Base-by-base conservation (phyloP, 192 early-diverging fungal genomes). In the Physocladia obscura region DNA sequence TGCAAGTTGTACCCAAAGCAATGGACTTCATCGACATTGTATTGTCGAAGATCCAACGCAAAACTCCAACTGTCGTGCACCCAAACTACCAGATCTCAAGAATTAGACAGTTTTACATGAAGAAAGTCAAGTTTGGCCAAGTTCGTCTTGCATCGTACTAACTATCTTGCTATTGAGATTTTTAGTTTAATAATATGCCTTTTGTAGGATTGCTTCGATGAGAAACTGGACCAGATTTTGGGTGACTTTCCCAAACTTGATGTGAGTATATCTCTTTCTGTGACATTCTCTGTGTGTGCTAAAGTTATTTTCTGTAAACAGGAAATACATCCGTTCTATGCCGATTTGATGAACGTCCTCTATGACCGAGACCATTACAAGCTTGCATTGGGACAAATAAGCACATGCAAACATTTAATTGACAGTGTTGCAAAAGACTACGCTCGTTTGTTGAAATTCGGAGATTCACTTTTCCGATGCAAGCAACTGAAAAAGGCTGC, bases 311-410 rank as follows among this genome's bases (percentile, higher is more conserved):
- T 49, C 61, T 5, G 21, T 63, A 36, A 50, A 4, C 78, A 93
- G 91, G 90, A 98, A 82, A 97, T 99, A 75, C 98, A 99, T 74
- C 98, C 98, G 40, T 99, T 99, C 81, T 99, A 99, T 79, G 86
- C 98, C 17, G 98, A 99, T 77, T 82, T 99, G 71, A 98, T 99
- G 95, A 99, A 99, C 84, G 97, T 99, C 32, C 89, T 99, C 59
- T 99, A 99, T 83, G 98, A 99, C 86, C 92, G 93, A 80, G 98
- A 99, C 78, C 98, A 99, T 84, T 99, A 99, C 84, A 99, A 99
- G 82, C 89, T 99, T 47, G 98, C 98, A 37, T 86, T 99, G 70
- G 94, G 91, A 36, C 98, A 99, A 79, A 92, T 98, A 79, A 96
- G 94, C 87, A 98, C 94, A 24, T 97, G 97, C 40, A 92, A 90